phyloP scores from a whole-genome alignment of 2,329 filamentous ascomycete genomes.

The Ploettnerulaceae sp. region DNA sequence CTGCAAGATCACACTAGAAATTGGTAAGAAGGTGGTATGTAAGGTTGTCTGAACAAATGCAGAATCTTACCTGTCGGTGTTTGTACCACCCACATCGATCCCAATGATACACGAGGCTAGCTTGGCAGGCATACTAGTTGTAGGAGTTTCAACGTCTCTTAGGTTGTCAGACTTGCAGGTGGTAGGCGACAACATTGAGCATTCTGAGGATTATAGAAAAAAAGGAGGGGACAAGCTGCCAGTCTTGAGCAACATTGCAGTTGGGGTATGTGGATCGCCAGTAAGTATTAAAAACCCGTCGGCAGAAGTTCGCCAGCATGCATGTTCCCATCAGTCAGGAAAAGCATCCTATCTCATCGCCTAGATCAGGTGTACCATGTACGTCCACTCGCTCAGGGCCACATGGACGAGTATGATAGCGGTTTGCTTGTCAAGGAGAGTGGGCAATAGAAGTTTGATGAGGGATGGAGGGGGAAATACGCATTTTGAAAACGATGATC shows the following conservation, averaged over 20 bases:
- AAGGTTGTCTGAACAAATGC: no score
- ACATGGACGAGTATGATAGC: background rate
- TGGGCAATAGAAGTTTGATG: background rate
- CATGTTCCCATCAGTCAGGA: conserved; percentile 10
- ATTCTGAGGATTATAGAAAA: background rate
- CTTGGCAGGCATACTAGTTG: conserved; percentile 21
- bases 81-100: conserved; percentile 57
- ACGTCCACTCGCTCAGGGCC: conserved; percentile 4
- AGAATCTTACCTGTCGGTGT: conserved; percentile 39
- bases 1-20: conserved; percentile 24
- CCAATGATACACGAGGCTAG: conserved; percentile 28
- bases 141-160: conserved; percentile 4
- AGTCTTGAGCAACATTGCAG: background rate
- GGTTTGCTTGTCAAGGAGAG: no score
- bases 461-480: no score
- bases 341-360: conserved; percentile 13
- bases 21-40: background rate
- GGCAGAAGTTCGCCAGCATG: background rate
- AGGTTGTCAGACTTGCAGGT: conserved; percentile 4
- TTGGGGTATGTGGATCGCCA: conserved; percentile 2
- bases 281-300: conserved; percentile 4
- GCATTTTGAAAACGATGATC: background rate
- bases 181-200: conserved; percentile 11
- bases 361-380: conserved; percentile 14
- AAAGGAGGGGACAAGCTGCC: background rate